A percentile compares a stretch with the other conserved stretches of the same genome.
Conservation (phyloP, 2,329 filamentous ascomycete genomes). For the Bipolaris sorokiniana region DNA sequence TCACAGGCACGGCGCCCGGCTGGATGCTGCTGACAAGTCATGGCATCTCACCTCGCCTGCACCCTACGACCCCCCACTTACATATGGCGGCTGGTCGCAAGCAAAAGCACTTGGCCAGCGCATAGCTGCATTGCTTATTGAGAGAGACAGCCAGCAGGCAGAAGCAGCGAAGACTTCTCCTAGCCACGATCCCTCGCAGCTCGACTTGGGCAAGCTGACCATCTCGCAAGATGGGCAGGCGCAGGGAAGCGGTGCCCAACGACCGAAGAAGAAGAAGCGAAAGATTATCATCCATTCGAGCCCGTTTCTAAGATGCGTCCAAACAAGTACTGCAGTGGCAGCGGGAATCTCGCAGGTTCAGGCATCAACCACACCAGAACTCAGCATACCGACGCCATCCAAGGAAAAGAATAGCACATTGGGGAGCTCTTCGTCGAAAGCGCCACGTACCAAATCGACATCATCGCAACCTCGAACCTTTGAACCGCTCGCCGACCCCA, state of each 20-base stretch:
- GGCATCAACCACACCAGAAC: conserved; percentile 38
- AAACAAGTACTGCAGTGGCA: conserved; percentile 87
- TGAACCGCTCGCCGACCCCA: conserved; percentile 48
- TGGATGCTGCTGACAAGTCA: conserved; percentile 91
- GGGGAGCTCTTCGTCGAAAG: conserved; percentile 21
- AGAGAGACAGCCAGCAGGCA: conserved; percentile 56
- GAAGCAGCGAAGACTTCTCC: conserved; percentile 27
- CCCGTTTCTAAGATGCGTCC: conserved; percentile 91
- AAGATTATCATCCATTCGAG: conserved; percentile 88
- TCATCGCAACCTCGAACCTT: conserved; percentile 30
- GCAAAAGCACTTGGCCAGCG: conserved; percentile 79
- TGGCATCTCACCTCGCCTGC: conserved; percentile 94
- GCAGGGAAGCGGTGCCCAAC: background rate
- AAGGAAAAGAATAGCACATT: conserved; percentile 23
- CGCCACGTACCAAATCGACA: conserved; percentile 22
- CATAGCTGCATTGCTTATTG: conserved; percentile 74
- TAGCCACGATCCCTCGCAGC: conserved; percentile 27
- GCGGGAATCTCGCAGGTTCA: conserved; percentile 77
- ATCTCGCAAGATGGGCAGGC: conserved; percentile 11
- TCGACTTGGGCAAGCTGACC: conserved; percentile 32
- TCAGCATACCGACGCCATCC: conserved; percentile 28
- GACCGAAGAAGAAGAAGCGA: conserved; percentile 62
- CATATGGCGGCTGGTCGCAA: conserved; percentile 92
- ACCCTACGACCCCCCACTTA: conserved; percentile 93
- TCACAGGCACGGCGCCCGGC: conserved; percentile 82